Evolutionary conservation across 768 basidiomycete genomes (phyloP), one percentile per base, ranked within the genome.

Genomic region (Tricholoma terreum): DNA sequence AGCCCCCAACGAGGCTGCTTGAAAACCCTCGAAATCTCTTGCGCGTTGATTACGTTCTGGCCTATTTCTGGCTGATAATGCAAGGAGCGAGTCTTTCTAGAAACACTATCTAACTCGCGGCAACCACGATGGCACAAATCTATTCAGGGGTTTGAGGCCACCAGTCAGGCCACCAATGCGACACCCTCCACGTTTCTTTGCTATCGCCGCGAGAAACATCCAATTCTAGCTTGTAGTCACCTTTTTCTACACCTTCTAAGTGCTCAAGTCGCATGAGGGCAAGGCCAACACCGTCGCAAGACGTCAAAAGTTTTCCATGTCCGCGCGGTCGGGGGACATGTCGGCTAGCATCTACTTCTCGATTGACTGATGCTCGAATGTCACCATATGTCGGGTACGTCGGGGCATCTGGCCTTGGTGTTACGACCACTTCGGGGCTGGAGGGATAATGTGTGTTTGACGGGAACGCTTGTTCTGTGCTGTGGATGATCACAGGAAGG

Each of bases 231-330:
- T 66, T 69, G 14, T 81, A 59, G 48, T 77, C 73, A 6, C 84
- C 85, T n/a, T 70, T 73, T 58, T 80, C 75, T 3, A 74, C 77
- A 12, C 77, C 80, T 12, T 82, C 78, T 1, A 86, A 80, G 62
- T 93, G 88, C 66, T 95, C 93, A 8, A 93, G 71, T 2, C 94
- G 82, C 45, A 97, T 70, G 30, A 96, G 76, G 1, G 90, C 94
- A 3, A 97, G 77, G 0, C 92, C 94, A 15, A 89, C 72, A 2
- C 84, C 81, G 8, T 73, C 67, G 14, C 74, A 65, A 2, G 83
- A 82, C 35, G 80, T 85, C 46, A 97, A 77, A 35, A 93, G 79
- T 62, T 86, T 92, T 14, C 92, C 92, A 2, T 83, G 80, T 5
- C 87, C 86, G 34, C 92, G 84, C 4, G 86, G 83, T 54, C 86